Evolutionary conservation across 2,329 filamentous ascomycete species (phyloP), one percentile per base, ranked within the genome.

Genomic region (Orbilia blumenaviensis): DNA sequence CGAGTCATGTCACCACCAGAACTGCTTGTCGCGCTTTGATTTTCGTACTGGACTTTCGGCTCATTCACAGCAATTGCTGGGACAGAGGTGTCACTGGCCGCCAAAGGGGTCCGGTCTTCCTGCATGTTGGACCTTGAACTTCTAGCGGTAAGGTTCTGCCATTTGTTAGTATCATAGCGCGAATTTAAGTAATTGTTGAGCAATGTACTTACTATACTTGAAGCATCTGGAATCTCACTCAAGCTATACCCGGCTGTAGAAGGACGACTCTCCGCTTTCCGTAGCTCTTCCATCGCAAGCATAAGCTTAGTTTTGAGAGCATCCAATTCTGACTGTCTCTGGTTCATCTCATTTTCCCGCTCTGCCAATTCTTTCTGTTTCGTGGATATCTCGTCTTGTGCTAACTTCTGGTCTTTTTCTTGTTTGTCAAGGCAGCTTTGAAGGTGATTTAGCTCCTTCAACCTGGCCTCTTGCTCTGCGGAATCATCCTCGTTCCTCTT

Each of bases 201-300:
- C 1, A 18, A n/a, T 23, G 0, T 23, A 48, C 71, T 68, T 67
- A 68, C 63, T 21, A 58, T 63, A 23, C 46, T 68, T 16, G 71
- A 18, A 2, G 54, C 60, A 52, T 75, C 71, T 29, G 63, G 54
- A 38, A 18, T 27, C 41, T 68, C 71, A 27, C 63, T 75, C 16
- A 23, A 16, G 25, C 52, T 56, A n/a, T 50, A 46, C 10, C 71
- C 32, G 25, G 71, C 44, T 16, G 71, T 75, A 14, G 71, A 75
- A n/a, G 71, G 71, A 25, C 71, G 71, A 23, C 71, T 75, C 14
- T 67, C 54, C 12, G 64, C 29, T 38, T 67, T 68, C n/a, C 48
- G 44, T 4, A 68, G 9, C 25, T 75, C 71, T 27, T 75, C 71
- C 71, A 75, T 68, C 3, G 63, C 63, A 18, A 48, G 8, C 8